Base-by-base conservation (phyloP, 805 yeast species). In the Debaryomyces maramus region DNA sequence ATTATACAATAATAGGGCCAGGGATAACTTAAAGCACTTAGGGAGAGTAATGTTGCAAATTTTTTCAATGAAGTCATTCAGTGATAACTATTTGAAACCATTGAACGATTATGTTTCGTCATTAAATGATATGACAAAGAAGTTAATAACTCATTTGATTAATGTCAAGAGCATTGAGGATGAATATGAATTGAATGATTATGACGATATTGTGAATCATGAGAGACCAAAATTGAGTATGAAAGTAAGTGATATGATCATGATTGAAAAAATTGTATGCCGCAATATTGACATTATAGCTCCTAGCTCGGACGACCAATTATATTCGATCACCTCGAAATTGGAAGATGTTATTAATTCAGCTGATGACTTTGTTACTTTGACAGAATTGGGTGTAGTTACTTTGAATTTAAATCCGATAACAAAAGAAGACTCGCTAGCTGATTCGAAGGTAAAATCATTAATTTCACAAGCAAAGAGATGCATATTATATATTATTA, bases 391-490 rank as follows among this genome's bases (percentile, higher is more conserved):
- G 41, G 77, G 80, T 0, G 68, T 60, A 32, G 61, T 80, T 31
- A 78, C 80, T 3, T 65, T 87, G 38, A 77, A 73, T 38, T 65
- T 87, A 46, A 82, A 83, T 55, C 76, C 77, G 3, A 60, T 71
- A 4, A 61, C 74, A 0, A 69, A 69, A 45, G 73, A 75, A 36
- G 70, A 66, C 17, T 66, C 74, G 5, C 50, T 73, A 15, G 69
- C 69, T 5, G 87, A 84, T 38, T 75, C 81, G 1, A 82, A 80
- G 52, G 61, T 74, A 27, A 76, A 75, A 38, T 67, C 84, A 5
- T 62, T 87, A 21, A 67, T 83, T 52, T 75, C 88, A 38, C 89
- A 88, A 54, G 88, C 85, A 0, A 91, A 91, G 58, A 70, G 96
- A 46, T 84, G 89, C 49, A 65, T 90, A n/a, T 64, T 85, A 11